Evolutionary conservation across 306 rosid genomes (phyloP).

Genomic region (Macrotyloma uniflorum): DNA sequence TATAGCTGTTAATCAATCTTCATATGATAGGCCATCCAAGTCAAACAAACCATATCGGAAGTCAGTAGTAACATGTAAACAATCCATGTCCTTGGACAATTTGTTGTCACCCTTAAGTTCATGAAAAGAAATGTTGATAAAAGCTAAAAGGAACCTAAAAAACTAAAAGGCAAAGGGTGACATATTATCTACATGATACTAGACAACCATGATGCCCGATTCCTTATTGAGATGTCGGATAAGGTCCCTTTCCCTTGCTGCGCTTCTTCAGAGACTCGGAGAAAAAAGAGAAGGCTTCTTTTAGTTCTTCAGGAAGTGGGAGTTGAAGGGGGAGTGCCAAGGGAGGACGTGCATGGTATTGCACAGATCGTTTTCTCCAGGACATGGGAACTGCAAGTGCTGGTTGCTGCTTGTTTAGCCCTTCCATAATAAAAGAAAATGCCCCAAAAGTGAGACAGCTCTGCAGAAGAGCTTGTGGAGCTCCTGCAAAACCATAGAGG

Average conservation of each 20-base stretch:
- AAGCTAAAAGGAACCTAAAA: slow-evolving; percentile 27
- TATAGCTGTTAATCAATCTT: slow-evolving; percentile 30
- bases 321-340: slow-evolving; percentile 73
- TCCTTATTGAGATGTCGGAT: slow-evolving; percentile 48
- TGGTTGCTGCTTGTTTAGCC: slow-evolving; percentile 91
- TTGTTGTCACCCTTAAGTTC: slow-evolving; percentile 24
- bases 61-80: slow-evolving; percentile 34
- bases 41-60: slow-evolving; percentile 9
- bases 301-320: slow-evolving; percentile 76
- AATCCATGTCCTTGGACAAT: slow-evolving; percentile 28
- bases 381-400: slow-evolving; percentile 86
- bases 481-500: slow-evolving; percentile 57
- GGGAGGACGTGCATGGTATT: slow-evolving; percentile 37
- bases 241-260: slow-evolving; percentile 51
- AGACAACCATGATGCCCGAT: slow-evolving; percentile 21
- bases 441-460: slow-evolving; percentile 95
- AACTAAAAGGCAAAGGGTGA: neutral
- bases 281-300: slow-evolving; percentile 74
- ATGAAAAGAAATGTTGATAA: slow-evolving; percentile 24
- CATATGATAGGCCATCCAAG: neutral
- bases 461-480: slow-evolving; percentile 95
- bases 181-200: slow-evolving; percentile 43
- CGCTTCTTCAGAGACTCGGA: slow-evolving; percentile 66
- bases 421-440: slow-evolving; percentile 83
- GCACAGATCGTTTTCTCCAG: slow-evolving; percentile 49